Evolutionary conservation across 805 yeast genomes (phyloP), one percentile per base, ranked within the genome.

Genomic region (Pachysolen tannophilus): DNA sequence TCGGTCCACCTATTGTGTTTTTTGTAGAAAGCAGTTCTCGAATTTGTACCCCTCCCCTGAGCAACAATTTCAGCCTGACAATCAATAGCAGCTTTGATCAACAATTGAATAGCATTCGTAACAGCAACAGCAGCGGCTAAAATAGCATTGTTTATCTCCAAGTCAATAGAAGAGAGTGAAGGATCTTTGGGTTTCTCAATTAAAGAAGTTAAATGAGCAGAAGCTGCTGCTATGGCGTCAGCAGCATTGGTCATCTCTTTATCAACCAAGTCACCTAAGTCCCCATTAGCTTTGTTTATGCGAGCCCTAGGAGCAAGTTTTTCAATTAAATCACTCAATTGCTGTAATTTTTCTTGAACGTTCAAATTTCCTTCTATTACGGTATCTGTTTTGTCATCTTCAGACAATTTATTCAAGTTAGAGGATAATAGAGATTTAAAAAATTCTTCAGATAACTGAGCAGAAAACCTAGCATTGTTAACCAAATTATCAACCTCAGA

Each of bases 1-100:
- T 87, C 94, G 0, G 95, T 84, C 96, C 96, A 86, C 48, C 90
- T 70, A 56, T 78, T 86, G 55, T 86, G 82, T 58, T 84, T 85
- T 54, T 80, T 82, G 60, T 87, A 87, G 55, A 80, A 86, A 30
- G 82, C 82, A 10, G 86, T 74, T 39, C 75, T 66, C 2, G 84
- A 65, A 31, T 69, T 75, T 0, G 75, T 55, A 3, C 90, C 90
- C 39, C 69, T 67, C 28, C 84, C 85, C 40, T 71, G 72, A 37
- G 75, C 69, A 5, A 80, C 90, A 50, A 86, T 85, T 56, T 86
- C 95, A 38, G 72, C 60, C 56, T 86, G 95, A 15, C 90, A 76
- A 24, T 75, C 86, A 18, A 85, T 77, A 2, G 95, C 84, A 3
- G 92, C 80, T 43, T 66, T 61, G 35, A 87, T 78, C 46, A 86